phyloP scores from a whole-genome alignment of 495 filamentous ascomycete species.

The Bathelium albidoporum region DNA sequence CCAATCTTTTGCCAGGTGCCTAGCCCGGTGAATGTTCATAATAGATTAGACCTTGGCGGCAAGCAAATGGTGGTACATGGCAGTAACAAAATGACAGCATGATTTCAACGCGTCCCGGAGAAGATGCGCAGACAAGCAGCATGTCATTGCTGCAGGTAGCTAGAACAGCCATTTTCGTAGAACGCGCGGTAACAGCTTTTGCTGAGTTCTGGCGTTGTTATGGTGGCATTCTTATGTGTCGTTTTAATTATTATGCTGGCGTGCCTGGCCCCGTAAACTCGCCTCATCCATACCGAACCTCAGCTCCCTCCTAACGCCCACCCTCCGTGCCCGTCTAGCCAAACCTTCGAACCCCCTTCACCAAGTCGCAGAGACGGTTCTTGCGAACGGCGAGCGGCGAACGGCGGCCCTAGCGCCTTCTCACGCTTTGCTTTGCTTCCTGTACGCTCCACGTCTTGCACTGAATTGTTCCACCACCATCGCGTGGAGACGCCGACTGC shows the following conservation, averaged over 20 bases:
- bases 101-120: no score
- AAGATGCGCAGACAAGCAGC: neutral
- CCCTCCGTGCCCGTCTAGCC: neutral
- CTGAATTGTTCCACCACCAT: neutral
- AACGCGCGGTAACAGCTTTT: neutral
- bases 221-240: conserved; percentile 1
- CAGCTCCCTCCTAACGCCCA: conserved; percentile 3
- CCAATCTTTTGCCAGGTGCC: neutral
- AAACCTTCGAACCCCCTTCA: conserved; percentile 4
- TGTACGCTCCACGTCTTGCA: neutral
- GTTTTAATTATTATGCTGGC: conserved; percentile 6
- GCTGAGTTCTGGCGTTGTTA: no score
- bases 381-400: neutral
- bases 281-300: neutral
- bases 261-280: neutral
- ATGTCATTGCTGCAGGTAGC: neutral
- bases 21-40: neutral
- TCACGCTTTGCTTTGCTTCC: neutral
- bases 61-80: neutral
- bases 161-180: neutral
- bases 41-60: neutral
- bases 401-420: neutral
- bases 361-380: neutral
- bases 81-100: neutral
- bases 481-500: conserved; percentile 2